Conservation (phyloP, 1,284 basidiomycete species). For the Coriolopsis trogii region DNA sequence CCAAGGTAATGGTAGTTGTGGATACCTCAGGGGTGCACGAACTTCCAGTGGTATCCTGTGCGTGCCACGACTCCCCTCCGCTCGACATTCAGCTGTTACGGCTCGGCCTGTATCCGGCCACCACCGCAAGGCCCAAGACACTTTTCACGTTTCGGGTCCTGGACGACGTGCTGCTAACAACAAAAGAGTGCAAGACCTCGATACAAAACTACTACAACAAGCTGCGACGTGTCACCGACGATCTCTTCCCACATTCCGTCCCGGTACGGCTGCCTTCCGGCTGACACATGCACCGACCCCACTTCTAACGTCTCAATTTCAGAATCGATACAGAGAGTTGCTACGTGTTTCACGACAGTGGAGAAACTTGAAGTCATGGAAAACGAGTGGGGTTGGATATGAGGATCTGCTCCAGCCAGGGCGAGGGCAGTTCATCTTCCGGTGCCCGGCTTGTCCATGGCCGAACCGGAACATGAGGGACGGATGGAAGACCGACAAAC, state of each 20-base stretch:
- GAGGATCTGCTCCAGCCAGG: background rate
- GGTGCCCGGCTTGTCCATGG: background rate
- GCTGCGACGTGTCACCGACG: background rate
- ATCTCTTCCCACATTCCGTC: background rate
- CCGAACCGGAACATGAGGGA: background rate
- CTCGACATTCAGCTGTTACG: background rate
- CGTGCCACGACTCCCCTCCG: background rate
- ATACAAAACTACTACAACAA: background rate
- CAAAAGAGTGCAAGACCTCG: slow-evolving; percentile 2
- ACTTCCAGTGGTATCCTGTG: background rate
- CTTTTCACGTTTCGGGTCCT: background rate
- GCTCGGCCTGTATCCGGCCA: background rate
- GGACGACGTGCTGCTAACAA: background rate
- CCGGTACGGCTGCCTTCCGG: background rate
- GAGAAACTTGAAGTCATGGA: background rate
- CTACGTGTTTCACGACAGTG: background rate
- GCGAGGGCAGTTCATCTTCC: background rate
- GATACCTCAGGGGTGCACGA: background rate
- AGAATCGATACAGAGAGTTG: background rate
- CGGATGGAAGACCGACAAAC: background rate
- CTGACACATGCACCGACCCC: too few species aligned
- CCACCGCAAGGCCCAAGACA: background rate
- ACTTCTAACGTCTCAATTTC: background rate
- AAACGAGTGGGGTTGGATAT: background rate
- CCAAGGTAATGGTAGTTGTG: background rate